Evolutionary conservation across 1,284 basidiomycete genomes (phyloP).

Genomic region (Fomitopsis pinicola): DNA sequence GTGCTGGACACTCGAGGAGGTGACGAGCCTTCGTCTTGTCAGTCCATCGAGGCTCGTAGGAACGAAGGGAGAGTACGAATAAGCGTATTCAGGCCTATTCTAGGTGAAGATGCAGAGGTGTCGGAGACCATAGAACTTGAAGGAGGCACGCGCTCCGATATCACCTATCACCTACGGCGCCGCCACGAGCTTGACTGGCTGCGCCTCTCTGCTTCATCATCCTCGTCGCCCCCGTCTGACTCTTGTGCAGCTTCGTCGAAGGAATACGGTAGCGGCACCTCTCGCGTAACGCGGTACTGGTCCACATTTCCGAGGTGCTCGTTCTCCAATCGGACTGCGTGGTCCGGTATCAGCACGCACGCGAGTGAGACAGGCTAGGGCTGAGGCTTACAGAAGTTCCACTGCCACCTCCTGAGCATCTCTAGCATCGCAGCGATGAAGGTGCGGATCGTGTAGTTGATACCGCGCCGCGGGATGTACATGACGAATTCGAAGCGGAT

Average conservation of each 20-base stretch:
- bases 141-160: not conserved
- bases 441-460: conserved; percentile 50
- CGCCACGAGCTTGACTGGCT: conserved; percentile 22
- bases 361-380: not conserved
- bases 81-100: too few relatives aligned
- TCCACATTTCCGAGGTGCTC: conserved; percentile 85
- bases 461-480: conserved; percentile 61
- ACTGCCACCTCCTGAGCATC: conserved; percentile 79
- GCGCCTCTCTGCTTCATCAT: conserved; percentile 25
- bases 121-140: too few relatives aligned
- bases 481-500: conserved; percentile 82
- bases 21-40: too few relatives aligned
- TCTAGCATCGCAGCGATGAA: conserved; percentile 76
- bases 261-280: conserved; percentile 73
- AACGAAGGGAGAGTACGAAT: too few relatives aligned
- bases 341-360: not conserved
- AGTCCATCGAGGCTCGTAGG: too few relatives aligned
- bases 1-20: too few relatives aligned
- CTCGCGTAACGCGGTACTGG: conserved; percentile 78
- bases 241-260: conserved; percentile 40
- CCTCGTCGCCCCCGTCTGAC: conserved; percentile 34
- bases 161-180: conserved; percentile 4
- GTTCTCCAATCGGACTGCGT: conserved; percentile 74
- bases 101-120: too few relatives aligned
- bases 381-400: conserved; percentile 77